phyloP scores from a whole-genome alignment of 768 basidiomycete genomes.

The Panus rudis region DNA sequence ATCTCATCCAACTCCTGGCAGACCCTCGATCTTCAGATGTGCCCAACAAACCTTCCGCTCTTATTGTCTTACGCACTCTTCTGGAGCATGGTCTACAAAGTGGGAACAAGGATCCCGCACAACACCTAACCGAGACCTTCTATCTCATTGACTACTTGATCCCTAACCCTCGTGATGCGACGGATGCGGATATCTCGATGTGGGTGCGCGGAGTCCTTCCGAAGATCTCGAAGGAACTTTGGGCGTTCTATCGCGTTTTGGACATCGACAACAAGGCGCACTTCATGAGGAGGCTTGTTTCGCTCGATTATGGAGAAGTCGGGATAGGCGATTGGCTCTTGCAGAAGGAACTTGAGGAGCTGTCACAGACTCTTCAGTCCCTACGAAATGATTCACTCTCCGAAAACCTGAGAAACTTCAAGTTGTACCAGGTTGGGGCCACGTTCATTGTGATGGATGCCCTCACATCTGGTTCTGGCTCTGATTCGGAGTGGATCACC shows the following conservation, averaged over 20 bases:
- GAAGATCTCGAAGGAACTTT: conserved; percentile 45
- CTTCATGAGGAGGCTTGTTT: conserved; percentile 47
- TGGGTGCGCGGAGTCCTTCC: conserved; percentile 57
- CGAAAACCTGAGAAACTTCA: no score
- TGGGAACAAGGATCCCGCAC: conserved; percentile 46
- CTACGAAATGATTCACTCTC: no score
- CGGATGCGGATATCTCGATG: conserved; percentile 28
- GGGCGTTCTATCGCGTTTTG: conserved; percentile 47
- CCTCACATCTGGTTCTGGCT: conserved; percentile 34
- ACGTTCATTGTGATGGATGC: conserved; percentile 43
- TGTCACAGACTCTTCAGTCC: conserved; percentile 32
- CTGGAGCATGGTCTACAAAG: conserved; percentile 39
- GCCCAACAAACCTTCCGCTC: conserved; percentile 34
- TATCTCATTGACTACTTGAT: conserved; percentile 52
- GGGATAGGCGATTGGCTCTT: conserved; percentile 69
- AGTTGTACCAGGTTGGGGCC: conserved; percentile 37
- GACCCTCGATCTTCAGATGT: conserved; percentile 26
- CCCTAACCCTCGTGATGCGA: conserved; percentile 28
- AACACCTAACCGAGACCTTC: conserved; percentile 49
- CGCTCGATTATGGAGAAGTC: conserved; percentile 47
- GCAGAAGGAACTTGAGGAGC: conserved; percentile 51
- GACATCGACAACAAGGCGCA: conserved; percentile 48
- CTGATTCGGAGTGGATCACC: conserved; percentile 37
- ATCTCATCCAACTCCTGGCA: conserved; percentile 38
- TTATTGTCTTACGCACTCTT: conserved; percentile 49